Base-by-base conservation (phyloP, 2,329 filamentous ascomycete species). In the Aspergillus hortae region DNA sequence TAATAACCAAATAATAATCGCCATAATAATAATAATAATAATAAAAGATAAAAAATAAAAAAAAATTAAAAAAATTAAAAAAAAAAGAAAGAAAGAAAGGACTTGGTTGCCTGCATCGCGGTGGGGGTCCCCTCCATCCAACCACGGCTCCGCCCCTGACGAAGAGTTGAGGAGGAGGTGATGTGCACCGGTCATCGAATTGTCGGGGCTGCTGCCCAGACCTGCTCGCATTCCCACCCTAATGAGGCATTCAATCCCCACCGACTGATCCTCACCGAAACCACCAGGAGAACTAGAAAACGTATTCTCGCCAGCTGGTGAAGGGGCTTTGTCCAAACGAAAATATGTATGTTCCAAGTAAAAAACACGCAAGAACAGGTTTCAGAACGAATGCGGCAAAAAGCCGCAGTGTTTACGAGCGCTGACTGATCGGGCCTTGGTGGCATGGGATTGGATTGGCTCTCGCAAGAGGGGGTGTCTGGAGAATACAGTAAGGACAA, bases 171-270 rank as follows among this genome's bases (percentile, higher is more conserved):
- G 50, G 40, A 49, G 50, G 35, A 55, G 49, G 56, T 57, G 49
- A 58, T 57, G 56, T 60, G 57, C 59, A 54, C 54, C 51, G 55
- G 55, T 59, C 56, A 57, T 57, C 49, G 51, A 58, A 42, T 52
- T 53, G 35, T 38, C 35, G 5, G 35, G 14, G 5, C 40, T 21
- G 38, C 19, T 21, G 38, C 36, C 43, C 49, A 41, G 48, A 21
- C 53, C 44, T 48, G 46, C 19, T 45, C 49, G 41, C 32, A 46
- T 46, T 44, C 40, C 19, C 40, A 23, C 40, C 17, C 40, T 23
- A 19, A 17, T 9, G 17, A n/a, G 17, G 14, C 15, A 41, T 19
- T 41, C 14, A 4, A 10, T 35, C 33, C 33, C 11, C n/a, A 35
- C 33, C 14, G 14, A 38, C 10, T 38, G 7, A 30, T 30, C 6